Conservation (phyloP, 1,284 basidiomycete species). For the Lignosus rhinocerotis region DNA sequence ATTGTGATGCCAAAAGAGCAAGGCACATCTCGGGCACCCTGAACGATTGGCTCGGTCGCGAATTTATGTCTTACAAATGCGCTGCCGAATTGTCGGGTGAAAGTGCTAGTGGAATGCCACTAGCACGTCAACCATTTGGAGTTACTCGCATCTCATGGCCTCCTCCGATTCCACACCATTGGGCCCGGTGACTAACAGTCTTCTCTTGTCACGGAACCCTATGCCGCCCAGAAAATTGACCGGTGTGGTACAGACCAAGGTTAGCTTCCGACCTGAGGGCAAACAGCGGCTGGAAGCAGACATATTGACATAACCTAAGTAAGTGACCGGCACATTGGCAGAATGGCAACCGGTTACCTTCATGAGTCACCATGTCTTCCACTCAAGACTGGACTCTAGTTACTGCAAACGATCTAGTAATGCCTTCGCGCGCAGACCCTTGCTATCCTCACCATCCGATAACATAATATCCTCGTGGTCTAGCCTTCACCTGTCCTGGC, state of each 20-base stretch:
- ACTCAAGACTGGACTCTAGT: not conserved
- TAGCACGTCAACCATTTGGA: not conserved
- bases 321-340: conserved; percentile 8
- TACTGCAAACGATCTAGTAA: not conserved
- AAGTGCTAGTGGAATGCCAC: not conserved
- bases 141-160: not conserved
- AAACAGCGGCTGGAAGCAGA: not conserved
- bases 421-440: not conserved
- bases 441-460: not conserved
- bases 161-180: not conserved
- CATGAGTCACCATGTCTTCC: not conserved
- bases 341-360: conserved; percentile 2
- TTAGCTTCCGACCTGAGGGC: not conserved
- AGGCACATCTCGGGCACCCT: not conserved
- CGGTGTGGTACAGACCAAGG: conserved; percentile 4
- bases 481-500: not conserved
- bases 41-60: not conserved
- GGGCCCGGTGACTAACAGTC: conserved; percentile 9
- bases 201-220: not conserved
- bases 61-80: not conserved
- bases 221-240: conserved; percentile 6
- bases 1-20: not conserved
- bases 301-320: conserved; percentile 1
- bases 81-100: conserved; percentile 4
- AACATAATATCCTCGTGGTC: not conserved